Evolutionary conservation across 768 basidiomycete species (phyloP), one percentile per base, ranked within the genome.

Genomic region (Podaxis carcinomalis): DNA sequence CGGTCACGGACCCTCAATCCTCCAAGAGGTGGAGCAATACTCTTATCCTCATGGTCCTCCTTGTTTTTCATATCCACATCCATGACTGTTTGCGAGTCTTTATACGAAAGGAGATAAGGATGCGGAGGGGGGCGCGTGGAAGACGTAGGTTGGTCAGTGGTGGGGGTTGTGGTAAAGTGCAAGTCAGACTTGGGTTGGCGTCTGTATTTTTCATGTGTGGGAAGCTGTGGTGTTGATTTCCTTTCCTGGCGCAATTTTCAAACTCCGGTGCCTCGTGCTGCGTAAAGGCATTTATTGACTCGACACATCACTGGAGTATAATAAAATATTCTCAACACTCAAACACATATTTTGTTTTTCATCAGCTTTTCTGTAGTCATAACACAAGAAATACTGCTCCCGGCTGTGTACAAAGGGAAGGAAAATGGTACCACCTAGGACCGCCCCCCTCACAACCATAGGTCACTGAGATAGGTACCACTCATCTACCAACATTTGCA

Each of bases 51-150:
- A 6, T 78, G 74, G 64, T 90, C 87, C 59, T 90, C 88, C 72
- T 90, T 91, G 69, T 73, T 78, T 73, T 89, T 88, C 88, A 90
- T 90, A 67, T 92, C 90, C 65, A 91, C 82, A 71, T 92, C 90
- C 90, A 92, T 92, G 3, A 21, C 35, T 44, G 5, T 44, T 44
- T 19, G 19, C 42, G 3, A 44, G n/a, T 1, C 32, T 32, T 32
- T 32, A 32, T 44, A 21, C 42, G 42, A 44, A 44, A 19, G 19
- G 19, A 44, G 6, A 16, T 19, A 21, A 44, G n/a, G 42, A 44
- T 44, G 42, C 16, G n/a, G 9, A 19, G n/a, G 42, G n/a, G 42
- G 19, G 6, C 5, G 42, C 7, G 19, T 19, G 5, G 42, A 44
- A 16, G 42, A 4, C 9, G 42, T 19, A 19, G 4, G 19, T 44